These are phyloP conservation scores for Borovskyia barvae DNA, from an alignment of 208 protist genomes.

Conservation along the genomic window DNA sequence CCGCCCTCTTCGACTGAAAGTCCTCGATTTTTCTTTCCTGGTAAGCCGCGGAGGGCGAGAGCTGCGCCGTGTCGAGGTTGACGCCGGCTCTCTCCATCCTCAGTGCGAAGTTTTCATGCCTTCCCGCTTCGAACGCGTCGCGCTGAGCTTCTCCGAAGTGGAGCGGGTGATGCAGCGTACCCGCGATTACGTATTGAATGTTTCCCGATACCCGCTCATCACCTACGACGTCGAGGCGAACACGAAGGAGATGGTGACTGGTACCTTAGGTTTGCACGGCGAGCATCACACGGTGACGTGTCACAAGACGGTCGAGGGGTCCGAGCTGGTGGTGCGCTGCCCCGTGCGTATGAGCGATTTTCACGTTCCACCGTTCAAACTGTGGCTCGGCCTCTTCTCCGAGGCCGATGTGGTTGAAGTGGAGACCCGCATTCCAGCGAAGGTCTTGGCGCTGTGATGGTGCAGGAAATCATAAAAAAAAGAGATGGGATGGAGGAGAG, in stretches of 20 bases:
- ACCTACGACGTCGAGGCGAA: slow-evolving; percentile 56
- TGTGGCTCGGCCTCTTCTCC: slow-evolving; percentile 73
- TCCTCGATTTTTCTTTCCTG: slow-evolving; percentile 59
- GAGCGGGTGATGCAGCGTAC: slow-evolving; percentile 56
- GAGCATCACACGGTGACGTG: slow-evolving; percentile 56
- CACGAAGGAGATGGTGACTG: slow-evolving; percentile 31
- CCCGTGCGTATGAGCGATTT: slow-evolving; percentile 63
- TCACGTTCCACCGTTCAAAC: slow-evolving; percentile 47
- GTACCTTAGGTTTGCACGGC: slow-evolving; percentile 61
- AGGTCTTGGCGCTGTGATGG: slow-evolving; percentile 41
- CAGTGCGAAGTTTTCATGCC: slow-evolving; percentile 76
- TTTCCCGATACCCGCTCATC: slow-evolving; percentile 64
- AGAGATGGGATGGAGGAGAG: neutral
- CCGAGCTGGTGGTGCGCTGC: slow-evolving; percentile 79
- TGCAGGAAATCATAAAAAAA: neutral
- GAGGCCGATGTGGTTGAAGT: slow-evolving; percentile 72
- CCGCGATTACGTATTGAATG: slow-evolving; percentile 48
- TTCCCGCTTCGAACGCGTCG: slow-evolving; percentile 40
- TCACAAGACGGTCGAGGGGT: slow-evolving; percentile 60
- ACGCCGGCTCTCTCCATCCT: slow-evolving; percentile 67
- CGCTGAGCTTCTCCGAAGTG: slow-evolving; percentile 63
- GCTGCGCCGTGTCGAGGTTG: slow-evolving; percentile 65
- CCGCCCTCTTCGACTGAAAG: slow-evolving; percentile 67
- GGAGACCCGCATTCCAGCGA: slow-evolving; percentile 73
- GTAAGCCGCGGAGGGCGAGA: slow-evolving; percentile 23